phyloP scores from a whole-genome alignment of 2,329 filamentous ascomycete species.

The Drechslerella stenobrocha region DNA sequence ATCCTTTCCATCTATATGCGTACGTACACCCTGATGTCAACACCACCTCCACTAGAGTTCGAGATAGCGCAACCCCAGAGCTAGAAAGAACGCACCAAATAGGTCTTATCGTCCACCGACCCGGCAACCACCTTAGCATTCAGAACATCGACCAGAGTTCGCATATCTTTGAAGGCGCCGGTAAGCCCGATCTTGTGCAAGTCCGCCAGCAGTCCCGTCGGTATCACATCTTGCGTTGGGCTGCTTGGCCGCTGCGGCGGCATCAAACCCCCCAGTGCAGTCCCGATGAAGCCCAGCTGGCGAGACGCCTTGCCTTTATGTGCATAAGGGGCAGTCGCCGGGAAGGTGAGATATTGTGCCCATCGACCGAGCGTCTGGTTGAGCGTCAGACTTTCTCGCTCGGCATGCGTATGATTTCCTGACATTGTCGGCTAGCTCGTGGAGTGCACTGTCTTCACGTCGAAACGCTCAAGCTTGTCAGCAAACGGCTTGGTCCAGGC shows the following conservation, averaged over 20 bases:
- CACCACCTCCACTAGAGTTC: background rate
- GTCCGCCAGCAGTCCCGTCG: conserved; percentile 35
- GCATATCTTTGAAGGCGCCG: conserved; percentile 37
- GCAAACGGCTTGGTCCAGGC: too few relatives aligned
- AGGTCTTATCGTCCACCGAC: conserved; percentile 39
- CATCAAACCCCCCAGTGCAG: conserved; percentile 23
- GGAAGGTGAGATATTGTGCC: conserved; percentile 38
- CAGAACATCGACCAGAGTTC: conserved; percentile 42
- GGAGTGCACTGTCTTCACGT: background rate
- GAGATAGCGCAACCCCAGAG: background rate
- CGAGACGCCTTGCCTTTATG: conserved; percentile 7
- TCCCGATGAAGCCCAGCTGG: conserved; percentile 24
- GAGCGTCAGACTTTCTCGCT: conserved; percentile 44
- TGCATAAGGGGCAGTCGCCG: conserved; percentile 20
- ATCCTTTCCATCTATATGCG: conserved; percentile 51
- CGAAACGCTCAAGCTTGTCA: too few relatives aligned
- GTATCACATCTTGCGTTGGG: conserved; percentile 43
- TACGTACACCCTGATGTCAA: background rate
- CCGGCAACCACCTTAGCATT: conserved; percentile 32
- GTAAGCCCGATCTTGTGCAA: conserved; percentile 42
- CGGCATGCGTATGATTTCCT: conserved; percentile 17
- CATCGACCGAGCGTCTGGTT: conserved; percentile 40
- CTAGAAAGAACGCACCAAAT: conserved; percentile 21
- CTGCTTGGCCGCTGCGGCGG: conserved; percentile 31
- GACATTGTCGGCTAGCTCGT: conserved; percentile 17